Percentiles rank a stretch among this genome's conserved stretches.
Conservation (phyloP, 306 rosid species). For the Pyrus bretschneideri region DNA sequence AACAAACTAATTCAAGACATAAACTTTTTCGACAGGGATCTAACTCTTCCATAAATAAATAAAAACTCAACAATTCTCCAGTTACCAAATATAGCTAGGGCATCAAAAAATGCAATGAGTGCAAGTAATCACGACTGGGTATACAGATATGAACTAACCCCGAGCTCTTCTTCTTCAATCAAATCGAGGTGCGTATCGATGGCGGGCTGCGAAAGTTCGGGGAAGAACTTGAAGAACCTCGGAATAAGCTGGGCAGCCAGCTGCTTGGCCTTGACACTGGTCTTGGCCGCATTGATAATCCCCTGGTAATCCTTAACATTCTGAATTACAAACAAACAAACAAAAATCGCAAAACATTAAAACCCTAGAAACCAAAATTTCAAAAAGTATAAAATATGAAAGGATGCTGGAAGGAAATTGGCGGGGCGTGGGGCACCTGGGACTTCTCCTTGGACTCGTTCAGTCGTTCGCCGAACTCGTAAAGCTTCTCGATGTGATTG, state of each 20-base stretch:
- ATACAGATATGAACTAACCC: slow-evolving; percentile 42
- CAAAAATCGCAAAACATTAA: not conserved
- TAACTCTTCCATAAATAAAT: not conserved
- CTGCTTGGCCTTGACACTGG: slow-evolving; percentile 87
- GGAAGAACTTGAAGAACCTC: slow-evolving; percentile 85
- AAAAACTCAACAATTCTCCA: not conserved
- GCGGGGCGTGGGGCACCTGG: slow-evolving; percentile 38
- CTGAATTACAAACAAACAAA: slow-evolving; percentile 25
- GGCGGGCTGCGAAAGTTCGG: slow-evolving; percentile 69
- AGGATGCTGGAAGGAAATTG: not conserved
- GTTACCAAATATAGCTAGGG: not conserved
- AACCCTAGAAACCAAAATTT: slow-evolving; percentile 12
- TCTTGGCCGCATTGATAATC: slow-evolving; percentile 77
- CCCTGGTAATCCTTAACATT: slow-evolving; percentile 72
- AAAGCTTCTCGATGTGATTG: slow-evolving; percentile 75
- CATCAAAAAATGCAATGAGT: not conserved
- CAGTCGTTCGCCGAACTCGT: slow-evolving; percentile 88
- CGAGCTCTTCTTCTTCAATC: slow-evolving; percentile 92
- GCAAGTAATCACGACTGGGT: not conserved
- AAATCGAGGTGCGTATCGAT: slow-evolving; percentile 77
- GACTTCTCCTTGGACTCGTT: slow-evolving; percentile 82
- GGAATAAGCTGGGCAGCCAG: slow-evolving; percentile 95
- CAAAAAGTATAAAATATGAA: not conserved
- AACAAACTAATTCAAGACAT: not conserved
- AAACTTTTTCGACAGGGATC: not conserved